Conservation (phyloP, 108 stramenopile species). For the Cyclotella kingstonii region DNA sequence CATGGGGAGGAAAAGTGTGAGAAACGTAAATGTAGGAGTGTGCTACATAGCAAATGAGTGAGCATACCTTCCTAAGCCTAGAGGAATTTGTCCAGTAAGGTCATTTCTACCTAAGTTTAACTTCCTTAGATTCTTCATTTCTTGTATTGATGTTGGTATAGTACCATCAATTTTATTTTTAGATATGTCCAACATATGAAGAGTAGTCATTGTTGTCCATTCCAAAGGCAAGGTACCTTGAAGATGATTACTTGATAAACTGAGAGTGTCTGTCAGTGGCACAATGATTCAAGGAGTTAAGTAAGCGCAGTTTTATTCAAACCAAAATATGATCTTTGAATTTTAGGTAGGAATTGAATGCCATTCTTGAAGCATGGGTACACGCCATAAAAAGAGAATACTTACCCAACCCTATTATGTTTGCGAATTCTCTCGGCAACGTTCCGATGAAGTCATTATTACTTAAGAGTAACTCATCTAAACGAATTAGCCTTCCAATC, state of each 20-base stretch:
- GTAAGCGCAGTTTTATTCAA: not conserved
- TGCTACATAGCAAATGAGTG: not conserved
- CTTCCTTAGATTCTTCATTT: slow-evolving; percentile 29
- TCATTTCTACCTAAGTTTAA: slow-evolving; percentile 51
- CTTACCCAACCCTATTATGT: slow-evolving; percentile 33
- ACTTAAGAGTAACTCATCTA: slow-evolving; percentile 51
- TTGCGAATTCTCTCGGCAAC: slow-evolving; percentile 48
- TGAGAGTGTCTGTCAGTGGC: slow-evolving; percentile 9
- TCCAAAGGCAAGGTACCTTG: slow-evolving; percentile 25
- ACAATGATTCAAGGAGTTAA: not conserved
- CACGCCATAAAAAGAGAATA: not conserved
- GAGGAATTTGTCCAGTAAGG: slow-evolving; percentile 53
- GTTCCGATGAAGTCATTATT: slow-evolving; percentile 43
- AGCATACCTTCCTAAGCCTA: slow-evolving; percentile 47
- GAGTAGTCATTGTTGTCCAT: slow-evolving; percentile 18
- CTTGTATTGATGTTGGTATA: slow-evolving; percentile 24
- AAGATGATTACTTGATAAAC: slow-evolving; percentile 37
- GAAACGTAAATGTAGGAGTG: not conserved
- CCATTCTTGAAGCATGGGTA: not conserved
- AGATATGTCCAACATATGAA: slow-evolving; percentile 35
- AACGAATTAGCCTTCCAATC: slow-evolving; percentile 48
- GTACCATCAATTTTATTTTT: slow-evolving; percentile 31
- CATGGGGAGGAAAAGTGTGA: not conserved
- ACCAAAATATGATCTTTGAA: not conserved
- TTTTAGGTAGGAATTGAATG: not conserved